Evolutionary conservation across 1,284 basidiomycete genomes (phyloP).

Genomic region (Coniferiporia weirii): DNA sequence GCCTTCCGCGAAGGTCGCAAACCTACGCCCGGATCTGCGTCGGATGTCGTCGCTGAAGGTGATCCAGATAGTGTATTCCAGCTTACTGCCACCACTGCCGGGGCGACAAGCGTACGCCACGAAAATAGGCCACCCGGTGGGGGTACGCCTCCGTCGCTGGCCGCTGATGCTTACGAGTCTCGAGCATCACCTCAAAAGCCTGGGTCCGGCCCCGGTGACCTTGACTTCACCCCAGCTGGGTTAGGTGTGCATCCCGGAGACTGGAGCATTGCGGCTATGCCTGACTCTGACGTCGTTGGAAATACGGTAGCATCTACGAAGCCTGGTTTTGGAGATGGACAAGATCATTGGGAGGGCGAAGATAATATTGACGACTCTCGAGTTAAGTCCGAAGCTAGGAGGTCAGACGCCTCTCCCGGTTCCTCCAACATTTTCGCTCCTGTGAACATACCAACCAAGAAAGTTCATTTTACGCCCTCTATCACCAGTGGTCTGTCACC

Average conservation of each 20-base stretch:
- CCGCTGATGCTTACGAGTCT: neutral
- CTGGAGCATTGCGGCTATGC: constrained; percentile 64
- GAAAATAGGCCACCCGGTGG: constrained; percentile 4
- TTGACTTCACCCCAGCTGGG: constrained; percentile 3
- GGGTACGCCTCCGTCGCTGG: neutral
- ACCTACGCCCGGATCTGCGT: constrained; percentile 58
- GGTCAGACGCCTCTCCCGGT: neutral
- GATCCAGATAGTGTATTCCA: neutral
- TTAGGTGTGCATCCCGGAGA: constrained; percentile 38
- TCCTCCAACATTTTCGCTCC: neutral
- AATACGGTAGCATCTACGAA: constrained; percentile 14
- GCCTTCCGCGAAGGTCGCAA: constrained; percentile 82
- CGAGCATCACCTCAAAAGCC: constrained; percentile 4
- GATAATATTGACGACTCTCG: neutral
- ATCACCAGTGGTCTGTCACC: constrained; percentile 31
- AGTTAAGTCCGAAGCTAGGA: neutral
- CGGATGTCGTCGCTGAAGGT: constrained; percentile 15
- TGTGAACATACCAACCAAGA: constrained; percentile 29
- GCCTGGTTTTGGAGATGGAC: constrained; percentile 4
- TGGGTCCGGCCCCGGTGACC: neutral
- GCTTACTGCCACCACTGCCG: neutral
- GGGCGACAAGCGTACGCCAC: constrained; percentile 1
- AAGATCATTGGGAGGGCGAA: constrained; percentile 5
- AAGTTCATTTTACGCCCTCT: constrained; percentile 45
- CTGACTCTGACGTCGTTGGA: constrained; percentile 33